Conservation (phyloP, 2,329 filamentous ascomycete genomes). For the Curvularia sp. region DNA sequence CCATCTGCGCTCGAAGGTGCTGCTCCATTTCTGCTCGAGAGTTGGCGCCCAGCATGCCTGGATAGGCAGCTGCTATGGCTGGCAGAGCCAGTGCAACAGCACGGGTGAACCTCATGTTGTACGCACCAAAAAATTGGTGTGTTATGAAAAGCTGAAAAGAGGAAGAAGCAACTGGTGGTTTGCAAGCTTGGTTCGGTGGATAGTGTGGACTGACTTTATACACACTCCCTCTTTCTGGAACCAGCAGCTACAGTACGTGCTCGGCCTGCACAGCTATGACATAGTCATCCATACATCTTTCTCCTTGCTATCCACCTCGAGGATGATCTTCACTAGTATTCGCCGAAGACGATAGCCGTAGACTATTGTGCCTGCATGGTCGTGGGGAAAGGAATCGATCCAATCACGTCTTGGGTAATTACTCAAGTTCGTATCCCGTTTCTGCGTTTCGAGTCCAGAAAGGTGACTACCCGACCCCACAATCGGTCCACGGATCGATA, state of each 20-base stretch:
- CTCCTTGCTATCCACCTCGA: not conserved
- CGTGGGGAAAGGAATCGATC: not conserved
- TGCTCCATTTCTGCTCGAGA: slow-evolving; percentile 26
- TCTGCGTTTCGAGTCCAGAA: not conserved
- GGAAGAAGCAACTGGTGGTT: slow-evolving; percentile 3
- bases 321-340: slow-evolving; percentile 9
- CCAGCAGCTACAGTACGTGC: not conserved
- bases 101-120: slow-evolving; percentile 25
- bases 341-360: not conserved
- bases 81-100: slow-evolving; percentile 21
- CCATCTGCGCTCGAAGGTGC: slow-evolving; percentile 17
- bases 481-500: not conserved
- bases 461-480: not conserved
- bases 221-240: not conserved
- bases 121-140: not conserved
- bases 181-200: not conserved
- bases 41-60: slow-evolving; percentile 24
- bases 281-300: not conserved
- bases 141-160: not conserved
- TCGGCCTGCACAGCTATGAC: not conserved
- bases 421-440: not conserved
- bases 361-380: not conserved
- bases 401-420: not conserved
- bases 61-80: slow-evolving; percentile 24
- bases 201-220: slow-evolving; percentile 6